A percentile compares a stretch with the other conserved stretches of the same genome.
Evolutionary conservation across 192 early-diverging fungal species (phyloP).

Genomic region (Phycomyces nitens): DNA sequence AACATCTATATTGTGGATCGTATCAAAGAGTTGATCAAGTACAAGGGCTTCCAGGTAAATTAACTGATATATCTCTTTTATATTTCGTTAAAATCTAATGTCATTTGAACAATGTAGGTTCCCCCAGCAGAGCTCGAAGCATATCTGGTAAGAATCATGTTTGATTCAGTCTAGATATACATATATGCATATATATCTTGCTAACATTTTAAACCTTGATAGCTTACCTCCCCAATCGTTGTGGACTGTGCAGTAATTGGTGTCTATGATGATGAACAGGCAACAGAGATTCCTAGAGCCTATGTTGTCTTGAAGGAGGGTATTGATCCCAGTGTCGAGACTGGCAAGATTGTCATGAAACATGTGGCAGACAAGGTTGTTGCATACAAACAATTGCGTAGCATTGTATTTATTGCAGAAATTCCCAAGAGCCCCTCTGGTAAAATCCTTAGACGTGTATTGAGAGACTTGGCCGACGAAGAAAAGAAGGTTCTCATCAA

Average conservation of each 20-base stretch:
- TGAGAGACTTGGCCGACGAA: constrained; percentile 15
- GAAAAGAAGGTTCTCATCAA: constrained; percentile 21
- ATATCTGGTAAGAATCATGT: constrained; percentile 66
- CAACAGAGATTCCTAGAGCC: constrained; percentile 77
- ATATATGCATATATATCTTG: constrained; percentile 5
- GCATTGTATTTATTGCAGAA: constrained; percentile 63
- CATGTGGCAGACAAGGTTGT: constrained; percentile 64
- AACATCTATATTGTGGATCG: constrained; percentile 73
- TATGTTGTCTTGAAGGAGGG: constrained; percentile 63
- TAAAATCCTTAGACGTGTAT: constrained; percentile 75
- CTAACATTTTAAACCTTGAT: neutral
- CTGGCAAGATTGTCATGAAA: constrained; percentile 41
- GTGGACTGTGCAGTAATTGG: constrained; percentile 73
- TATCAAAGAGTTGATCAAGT: constrained; percentile 56
- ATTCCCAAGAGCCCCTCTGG: constrained; percentile 81
- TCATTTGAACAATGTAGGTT: constrained; percentile 43
- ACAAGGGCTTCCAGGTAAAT: constrained; percentile 61
- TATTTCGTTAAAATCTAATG: neutral
- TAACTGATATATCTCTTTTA: no score
- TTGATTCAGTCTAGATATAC: neutral
- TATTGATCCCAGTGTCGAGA: constrained; percentile 30
- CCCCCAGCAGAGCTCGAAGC: constrained; percentile 70
- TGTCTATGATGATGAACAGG: constrained; percentile 57
- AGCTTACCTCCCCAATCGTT: constrained; percentile 29
- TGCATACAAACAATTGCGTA: constrained; percentile 73